Evolutionary conservation across 2,329 filamentous ascomycete species (phyloP).

Genomic region (Trichoderma gracile): DNA sequence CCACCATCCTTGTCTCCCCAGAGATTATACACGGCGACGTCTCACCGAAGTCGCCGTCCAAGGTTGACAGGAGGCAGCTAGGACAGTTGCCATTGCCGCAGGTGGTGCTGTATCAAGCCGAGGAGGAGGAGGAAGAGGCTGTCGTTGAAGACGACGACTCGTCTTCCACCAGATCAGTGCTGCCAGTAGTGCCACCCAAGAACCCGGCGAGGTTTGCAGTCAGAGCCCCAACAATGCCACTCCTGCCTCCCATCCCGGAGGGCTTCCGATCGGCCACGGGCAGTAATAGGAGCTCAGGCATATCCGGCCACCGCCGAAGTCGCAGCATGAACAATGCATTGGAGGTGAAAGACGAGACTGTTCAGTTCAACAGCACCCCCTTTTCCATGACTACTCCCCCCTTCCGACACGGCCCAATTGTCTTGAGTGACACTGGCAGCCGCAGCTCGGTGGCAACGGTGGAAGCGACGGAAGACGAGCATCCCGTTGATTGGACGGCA

Average conservation of each 20-base stretch:
- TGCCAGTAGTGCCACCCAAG: constrained; percentile 28
- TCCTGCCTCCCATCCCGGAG: constrained; percentile 34
- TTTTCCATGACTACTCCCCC: constrained; percentile 51
- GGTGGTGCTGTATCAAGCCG: background rate
- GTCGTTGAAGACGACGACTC: constrained; percentile 23
- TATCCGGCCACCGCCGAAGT: constrained; percentile 16
- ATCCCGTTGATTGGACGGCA: constrained; percentile 61
- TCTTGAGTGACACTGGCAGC: constrained; percentile 47
- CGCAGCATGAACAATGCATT: constrained; percentile 34
- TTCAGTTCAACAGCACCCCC: constrained; percentile 51
- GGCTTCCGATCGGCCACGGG: constrained; percentile 26
- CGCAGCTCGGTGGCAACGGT: constrained; percentile 30
- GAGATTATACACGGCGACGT: constrained; percentile 22
- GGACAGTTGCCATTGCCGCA: background rate
- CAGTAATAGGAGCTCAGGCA: constrained; percentile 21
- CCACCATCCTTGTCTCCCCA: constrained; percentile 14
- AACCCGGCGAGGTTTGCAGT: constrained; percentile 29
- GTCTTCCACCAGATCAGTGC: background rate
- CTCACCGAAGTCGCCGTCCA: constrained; percentile 20
- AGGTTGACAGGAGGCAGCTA: constrained; percentile 2
- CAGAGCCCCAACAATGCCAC: constrained; percentile 20
- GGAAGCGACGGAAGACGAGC: constrained; percentile 43
- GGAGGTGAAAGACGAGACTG: constrained; percentile 43
- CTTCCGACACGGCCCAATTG: constrained; percentile 58
- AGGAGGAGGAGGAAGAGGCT: background rate